Evolutionary conservation across 1,284 basidiomycete genomes (phyloP), one percentile per base, ranked within the genome.

Genomic region (Hymenochaete sp.): DNA sequence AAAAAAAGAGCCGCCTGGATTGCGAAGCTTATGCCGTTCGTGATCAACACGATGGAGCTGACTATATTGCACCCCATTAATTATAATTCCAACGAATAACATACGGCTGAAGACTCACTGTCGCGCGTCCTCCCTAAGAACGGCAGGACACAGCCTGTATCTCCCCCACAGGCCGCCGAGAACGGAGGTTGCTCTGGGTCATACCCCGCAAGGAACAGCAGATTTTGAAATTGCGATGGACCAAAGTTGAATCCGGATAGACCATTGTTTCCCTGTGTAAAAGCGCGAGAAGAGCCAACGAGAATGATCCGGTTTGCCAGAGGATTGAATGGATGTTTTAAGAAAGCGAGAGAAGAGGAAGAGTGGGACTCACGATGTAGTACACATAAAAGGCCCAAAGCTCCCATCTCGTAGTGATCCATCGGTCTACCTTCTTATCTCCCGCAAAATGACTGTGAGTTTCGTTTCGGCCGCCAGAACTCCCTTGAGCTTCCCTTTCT

Each of bases 161-260:
- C 65, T 1, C 52, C 56, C 14, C 67, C 63, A 52, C 81, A 84
- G 2, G 73, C 59, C 3, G 62, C 60, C 3, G 70, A 61, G 50
- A 76, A 82, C 0, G 75, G 71, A 4, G 74, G 68, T 29, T 73
- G 60, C 24, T 67, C 67, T 2, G 79, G 78, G 55, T 84, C 79
- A 51, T 80, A 82, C 2, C 81, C 82, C 9, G 81, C 79, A 4
- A 82, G 65, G 56, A 72, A 84, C 29, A 86, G 67, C 39, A 85
- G 61, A 58, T 86, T 86, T 59, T 86, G 82, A 58, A 83, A 83
- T 55, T 84, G 80, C 8, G 77, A 80, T 2, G 80, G 82, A 4
- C 80, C 82, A 62, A 79, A 83, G 55, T 84, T 84, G 68, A 85
- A 85, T 4, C 78, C 79, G 2, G 77, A 72, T 18, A 83, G 64